Percentiles rank a stretch among this genome's conserved stretches.
Conservation (phyloP, 2,329 filamentous ascomycete genomes). For the Lachnellula occidentalis region DNA sequence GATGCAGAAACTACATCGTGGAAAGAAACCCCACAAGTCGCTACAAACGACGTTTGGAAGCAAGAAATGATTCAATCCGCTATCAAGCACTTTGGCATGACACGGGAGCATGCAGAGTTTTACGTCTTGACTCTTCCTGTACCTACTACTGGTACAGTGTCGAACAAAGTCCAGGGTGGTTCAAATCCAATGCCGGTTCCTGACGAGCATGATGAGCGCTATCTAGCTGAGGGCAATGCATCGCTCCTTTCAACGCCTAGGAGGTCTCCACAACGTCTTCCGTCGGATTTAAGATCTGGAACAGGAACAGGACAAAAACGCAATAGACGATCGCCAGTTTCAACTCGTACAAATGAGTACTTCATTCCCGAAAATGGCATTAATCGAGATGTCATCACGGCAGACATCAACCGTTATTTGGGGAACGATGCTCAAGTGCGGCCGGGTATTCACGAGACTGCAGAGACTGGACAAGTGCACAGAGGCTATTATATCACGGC, state of each 20-base stretch:
- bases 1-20: too few relatives aligned
- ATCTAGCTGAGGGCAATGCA: not conserved
- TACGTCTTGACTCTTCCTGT: not conserved
- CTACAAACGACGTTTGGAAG: not conserved
- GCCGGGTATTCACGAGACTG: not conserved
- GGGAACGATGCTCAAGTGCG: not conserved
- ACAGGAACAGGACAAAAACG: not conserved
- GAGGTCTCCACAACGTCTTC: not conserved
- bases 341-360: not conserved
- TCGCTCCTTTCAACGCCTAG: not conserved
- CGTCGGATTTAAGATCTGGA: not conserved
- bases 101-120: not conserved
- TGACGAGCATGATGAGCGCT: not conserved
- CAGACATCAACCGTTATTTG: not conserved
- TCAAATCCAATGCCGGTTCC: not conserved
- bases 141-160: not conserved
- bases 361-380: constrained; percentile 1
- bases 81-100: not conserved
- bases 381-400: not conserved
- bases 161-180: not conserved
- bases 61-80: constrained; percentile 2
- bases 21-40: not conserved
- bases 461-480: not conserved
- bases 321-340: not conserved
- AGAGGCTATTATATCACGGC: not conserved